Evolutionary conservation across 2,329 filamentous ascomycete genomes (phyloP), one percentile per base, ranked within the genome.

Genomic region (Chaetomium strumarium): DNA sequence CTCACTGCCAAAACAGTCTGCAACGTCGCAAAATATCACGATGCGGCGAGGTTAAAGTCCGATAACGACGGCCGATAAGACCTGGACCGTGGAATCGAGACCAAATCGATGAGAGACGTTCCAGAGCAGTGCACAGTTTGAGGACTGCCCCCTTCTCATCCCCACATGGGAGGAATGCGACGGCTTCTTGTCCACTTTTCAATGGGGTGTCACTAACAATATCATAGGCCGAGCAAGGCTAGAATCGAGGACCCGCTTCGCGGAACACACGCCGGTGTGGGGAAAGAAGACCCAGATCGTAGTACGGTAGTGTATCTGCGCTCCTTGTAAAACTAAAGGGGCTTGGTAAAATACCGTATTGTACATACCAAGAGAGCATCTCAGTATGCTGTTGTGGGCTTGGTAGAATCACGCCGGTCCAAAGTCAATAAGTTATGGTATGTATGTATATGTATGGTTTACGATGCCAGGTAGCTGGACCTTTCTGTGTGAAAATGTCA

Each of bases 181-280:
- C 52, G 41, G 37, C 38, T 54, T 54, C n/a, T 37, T 57, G 51
- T 39, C 58, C 51, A 55, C 52, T 57, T 56, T 58, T 56, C 30
- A 2, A 11, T n/a, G 45, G 47, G 31, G 49, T 33, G 47, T 55
- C 50, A 52, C 50, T 46, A 13, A 12, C 11, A 11, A 14, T 52
- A 33, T 49, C 34, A 55, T 52, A 49, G 55, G 50, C 55, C 51
- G 40, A 36, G 52, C 40, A 38, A 9, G 16, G 31, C 44, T 33
- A 44, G 49, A 44, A 55, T 34, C 36, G 45, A 46, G 40, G 41
- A 53, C 34, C 44, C 41, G 51, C 39, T 42, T 54, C 52, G 57
- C 52, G 58, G 52, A 57, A 55, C 55, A 57, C 57, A 54, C 48
- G 37, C 37, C 12, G 34, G n/a, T n/a, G n/a, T n/a, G n/a, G n/a